Evolutionary conservation across 768 basidiomycete species (phyloP).

Genomic region (Auricularia cornea): DNA sequence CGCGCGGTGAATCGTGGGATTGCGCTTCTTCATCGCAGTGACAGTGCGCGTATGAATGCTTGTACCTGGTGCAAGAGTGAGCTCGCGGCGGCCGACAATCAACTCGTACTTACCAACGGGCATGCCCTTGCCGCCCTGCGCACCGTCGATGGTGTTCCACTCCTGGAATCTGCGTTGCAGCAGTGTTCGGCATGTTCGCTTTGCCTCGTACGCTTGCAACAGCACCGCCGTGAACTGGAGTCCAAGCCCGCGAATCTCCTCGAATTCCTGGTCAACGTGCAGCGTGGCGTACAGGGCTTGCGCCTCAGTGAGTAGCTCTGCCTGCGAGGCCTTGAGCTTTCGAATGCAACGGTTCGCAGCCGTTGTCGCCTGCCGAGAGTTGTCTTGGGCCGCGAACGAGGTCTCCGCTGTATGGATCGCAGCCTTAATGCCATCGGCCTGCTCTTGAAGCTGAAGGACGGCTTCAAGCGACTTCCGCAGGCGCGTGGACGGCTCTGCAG

Average conservation of each 20-base stretch:
- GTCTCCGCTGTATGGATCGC: slow-evolving; percentile 11
- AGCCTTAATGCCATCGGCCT: slow-evolving; percentile 18
- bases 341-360: neutral
- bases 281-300: slow-evolving; percentile 28
- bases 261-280: slow-evolving; percentile 25
- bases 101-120: slow-evolving; percentile 23
- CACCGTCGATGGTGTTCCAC: slow-evolving; percentile 28
- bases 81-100: no score
- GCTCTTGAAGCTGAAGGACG: slow-evolving; percentile 23
- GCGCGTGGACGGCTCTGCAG: slow-evolving; percentile 4
- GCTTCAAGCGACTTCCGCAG: slow-evolving; percentile 27
- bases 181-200: slow-evolving; percentile 29
- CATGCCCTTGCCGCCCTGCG: slow-evolving; percentile 22
- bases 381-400: slow-evolving; percentile 8
- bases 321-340: neutral
- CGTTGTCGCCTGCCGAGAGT: neutral
- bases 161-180: slow-evolving; percentile 29
- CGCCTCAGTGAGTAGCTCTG: slow-evolving; percentile 17
- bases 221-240: slow-evolving; percentile 25
- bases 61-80: slow-evolving; percentile 17
- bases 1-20: slow-evolving; percentile 21
- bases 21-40: slow-evolving; percentile 24
- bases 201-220: slow-evolving; percentile 29
- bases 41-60: slow-evolving; percentile 26
- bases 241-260: slow-evolving; percentile 23